These are phyloP conservation scores for Zymoseptoria ardabiliae DNA, from an alignment of 2,329 filamentous ascomycete species.

Conservation along the genomic window DNA sequence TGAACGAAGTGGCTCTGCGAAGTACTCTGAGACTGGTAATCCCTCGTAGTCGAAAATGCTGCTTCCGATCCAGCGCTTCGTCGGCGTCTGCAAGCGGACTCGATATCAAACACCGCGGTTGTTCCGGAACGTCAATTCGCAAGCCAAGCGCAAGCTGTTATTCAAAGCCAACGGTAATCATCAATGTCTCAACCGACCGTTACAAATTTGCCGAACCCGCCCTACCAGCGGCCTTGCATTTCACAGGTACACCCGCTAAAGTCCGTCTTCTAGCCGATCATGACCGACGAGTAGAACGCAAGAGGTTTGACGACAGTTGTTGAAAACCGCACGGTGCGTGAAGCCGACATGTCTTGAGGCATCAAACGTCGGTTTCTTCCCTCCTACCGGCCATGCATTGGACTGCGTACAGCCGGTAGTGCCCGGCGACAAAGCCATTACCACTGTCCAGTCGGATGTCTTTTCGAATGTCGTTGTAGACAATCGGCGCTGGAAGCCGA, in stretches of 20 bases:
- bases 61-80: too few relatives aligned
- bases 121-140: too few relatives aligned
- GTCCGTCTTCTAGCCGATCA: background rate
- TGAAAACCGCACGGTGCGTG: background rate
- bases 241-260: background rate
- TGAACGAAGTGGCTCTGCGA: too few relatives aligned
- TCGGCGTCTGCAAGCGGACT: too few relatives aligned
- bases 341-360: background rate
- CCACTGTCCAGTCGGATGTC: background rate
- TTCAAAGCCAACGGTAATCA: background rate
- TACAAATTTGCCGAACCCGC: background rate
- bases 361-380: background rate
- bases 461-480: background rate
- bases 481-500: background rate
- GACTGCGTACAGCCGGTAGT: background rate
- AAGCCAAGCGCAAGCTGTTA: too few relatives aligned
- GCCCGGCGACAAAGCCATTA: background rate
- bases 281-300: background rate
- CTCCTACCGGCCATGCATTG: background rate
- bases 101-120: too few relatives aligned
- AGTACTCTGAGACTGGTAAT: too few relatives aligned
- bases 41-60: too few relatives aligned
- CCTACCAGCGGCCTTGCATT: background rate
- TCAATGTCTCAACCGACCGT: background rate
- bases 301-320: background rate